Evolutionary conservation across 2,329 filamentous ascomycete genomes (phyloP).

Genomic region (Diaporthe sp.): DNA sequence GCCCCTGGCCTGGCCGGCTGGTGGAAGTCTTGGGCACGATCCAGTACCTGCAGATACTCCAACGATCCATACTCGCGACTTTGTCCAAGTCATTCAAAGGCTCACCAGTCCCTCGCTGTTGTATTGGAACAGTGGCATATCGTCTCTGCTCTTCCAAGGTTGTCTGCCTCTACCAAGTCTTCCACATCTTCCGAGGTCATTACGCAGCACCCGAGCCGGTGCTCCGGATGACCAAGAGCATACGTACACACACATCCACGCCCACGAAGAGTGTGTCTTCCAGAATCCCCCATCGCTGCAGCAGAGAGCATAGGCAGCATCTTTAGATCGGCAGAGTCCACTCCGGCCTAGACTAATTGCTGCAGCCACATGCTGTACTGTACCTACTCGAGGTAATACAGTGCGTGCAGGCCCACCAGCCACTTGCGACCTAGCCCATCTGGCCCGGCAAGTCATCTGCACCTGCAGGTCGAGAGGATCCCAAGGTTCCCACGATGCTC

Average conservation of each 20-base stretch:
- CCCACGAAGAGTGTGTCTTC: background rate
- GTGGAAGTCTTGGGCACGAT: conserved; percentile 36
- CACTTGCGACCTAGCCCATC: conserved; percentile 11
- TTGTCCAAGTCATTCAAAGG: background rate
- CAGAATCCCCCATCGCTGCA: background rate
- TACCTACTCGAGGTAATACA: background rate
- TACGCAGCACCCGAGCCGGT: background rate
- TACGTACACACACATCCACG: background rate
- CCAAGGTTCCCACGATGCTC: conserved; percentile 31
- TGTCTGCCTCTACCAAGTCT: background rate
- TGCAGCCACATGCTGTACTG: background rate
- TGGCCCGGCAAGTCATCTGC: conserved; percentile 34
- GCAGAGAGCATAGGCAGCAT: background rate
- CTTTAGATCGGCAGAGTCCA: conserved; percentile 10
- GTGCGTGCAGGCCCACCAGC: conserved; percentile 10
- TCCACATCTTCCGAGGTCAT: background rate
- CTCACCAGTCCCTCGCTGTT: background rate
- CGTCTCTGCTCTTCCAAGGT: background rate
- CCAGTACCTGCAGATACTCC: conserved; percentile 41
- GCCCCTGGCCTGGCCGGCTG: background rate
- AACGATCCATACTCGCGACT: conserved; percentile 22
- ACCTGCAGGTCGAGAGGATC: conserved; percentile 32
- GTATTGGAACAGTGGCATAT: background rate
- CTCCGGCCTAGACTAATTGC: conserved; percentile 27
- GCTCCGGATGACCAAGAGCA: background rate